A percentile compares a stretch with the other conserved stretches of the same genome.
Conservation (phyloP, 2,329 filamentous ascomycete genomes). For the Zasmidium cellare region DNA sequence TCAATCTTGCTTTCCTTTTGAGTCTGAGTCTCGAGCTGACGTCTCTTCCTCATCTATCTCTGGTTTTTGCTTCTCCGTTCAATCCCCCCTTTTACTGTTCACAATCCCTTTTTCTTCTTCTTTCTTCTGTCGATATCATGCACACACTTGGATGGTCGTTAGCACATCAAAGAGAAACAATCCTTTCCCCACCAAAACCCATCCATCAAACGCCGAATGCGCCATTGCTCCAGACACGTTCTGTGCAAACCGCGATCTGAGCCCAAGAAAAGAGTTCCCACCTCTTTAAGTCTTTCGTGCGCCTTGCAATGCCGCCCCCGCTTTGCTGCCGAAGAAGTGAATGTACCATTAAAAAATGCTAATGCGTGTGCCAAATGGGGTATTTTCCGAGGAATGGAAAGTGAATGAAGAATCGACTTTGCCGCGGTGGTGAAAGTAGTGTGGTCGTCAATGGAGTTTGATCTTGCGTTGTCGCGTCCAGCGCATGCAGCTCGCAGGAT, state of each 20-base stretch:
- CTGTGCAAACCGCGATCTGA: neutral
- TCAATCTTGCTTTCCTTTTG: neutral
- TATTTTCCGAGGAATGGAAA: conserved; percentile 5
- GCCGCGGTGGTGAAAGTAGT: neutral
- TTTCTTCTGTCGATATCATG: conserved; percentile 3
- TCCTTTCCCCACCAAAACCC: neutral
- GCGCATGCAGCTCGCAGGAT: conserved; percentile 9
- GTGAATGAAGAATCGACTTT: neutral
- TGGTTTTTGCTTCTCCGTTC: conserved; percentile 3
- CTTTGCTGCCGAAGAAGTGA: conserved; percentile 8
- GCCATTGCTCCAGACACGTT: neutral
- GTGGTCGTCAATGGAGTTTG: neutral
- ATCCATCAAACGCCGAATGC: conserved; percentile 3
- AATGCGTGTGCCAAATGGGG: conserved; percentile 11
- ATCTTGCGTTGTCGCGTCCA: conserved; percentile 11
- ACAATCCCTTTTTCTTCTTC: neutral
- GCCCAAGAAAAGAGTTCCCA: neutral
- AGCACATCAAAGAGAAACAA: neutral
- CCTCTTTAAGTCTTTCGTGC: conserved; percentile 12
- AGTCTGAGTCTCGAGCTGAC: neutral
- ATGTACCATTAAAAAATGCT: conserved; percentile 20
- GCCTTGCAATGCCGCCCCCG: conserved; percentile 14
- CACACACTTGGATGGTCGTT: neutral
- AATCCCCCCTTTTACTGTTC: conserved; percentile 1
- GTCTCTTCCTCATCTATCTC: conserved; percentile 8